Percentiles rank a stretch among this genome's conserved stretches.
These are phyloP conservation scores for Nymphaea colorata DNA, from an alignment of 164 flowering plant species.

Conservation along the genomic window DNA sequence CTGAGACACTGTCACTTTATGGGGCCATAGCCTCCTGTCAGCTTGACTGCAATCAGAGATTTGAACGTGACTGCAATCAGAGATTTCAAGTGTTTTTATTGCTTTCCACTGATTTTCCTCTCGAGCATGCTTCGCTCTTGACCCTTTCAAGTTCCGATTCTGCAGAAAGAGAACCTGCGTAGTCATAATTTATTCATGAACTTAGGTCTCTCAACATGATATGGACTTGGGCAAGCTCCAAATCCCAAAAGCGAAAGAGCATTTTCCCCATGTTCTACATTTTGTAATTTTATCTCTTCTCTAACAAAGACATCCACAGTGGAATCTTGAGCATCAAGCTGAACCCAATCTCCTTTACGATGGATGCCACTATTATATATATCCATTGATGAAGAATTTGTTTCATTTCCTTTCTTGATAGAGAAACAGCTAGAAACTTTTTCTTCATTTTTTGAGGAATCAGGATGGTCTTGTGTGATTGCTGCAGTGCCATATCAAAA, in stretches of 20 bases:
- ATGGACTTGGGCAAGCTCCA: conserved; percentile 7
- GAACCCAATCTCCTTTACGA: neutral
- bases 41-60: no score
- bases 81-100: conserved; percentile 1
- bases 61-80: conserved; percentile 12
- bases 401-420: neutral
- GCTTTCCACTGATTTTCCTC: conserved; percentile 6
- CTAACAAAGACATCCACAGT: neutral
- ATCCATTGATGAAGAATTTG: neutral
- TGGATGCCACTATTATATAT: neutral
- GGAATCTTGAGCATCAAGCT: neutral
- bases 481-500: neutral
- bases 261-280: conserved; percentile 9
- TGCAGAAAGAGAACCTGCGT: conserved; percentile 7
- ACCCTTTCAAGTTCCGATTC: neutral
- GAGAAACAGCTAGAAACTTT: neutral
- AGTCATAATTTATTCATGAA: conserved; percentile 28
- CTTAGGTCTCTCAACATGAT: conserved; percentile 3
- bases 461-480: neutral
- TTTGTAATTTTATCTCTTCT: conserved; percentile 2
- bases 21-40: no score
- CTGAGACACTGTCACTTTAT: no score
- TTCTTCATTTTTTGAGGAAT: no score
- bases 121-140: neutral
- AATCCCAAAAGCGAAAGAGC: conserved; percentile 5